Conservation (phyloP, 805 yeast species). For the Candida chauliodis region DNA sequence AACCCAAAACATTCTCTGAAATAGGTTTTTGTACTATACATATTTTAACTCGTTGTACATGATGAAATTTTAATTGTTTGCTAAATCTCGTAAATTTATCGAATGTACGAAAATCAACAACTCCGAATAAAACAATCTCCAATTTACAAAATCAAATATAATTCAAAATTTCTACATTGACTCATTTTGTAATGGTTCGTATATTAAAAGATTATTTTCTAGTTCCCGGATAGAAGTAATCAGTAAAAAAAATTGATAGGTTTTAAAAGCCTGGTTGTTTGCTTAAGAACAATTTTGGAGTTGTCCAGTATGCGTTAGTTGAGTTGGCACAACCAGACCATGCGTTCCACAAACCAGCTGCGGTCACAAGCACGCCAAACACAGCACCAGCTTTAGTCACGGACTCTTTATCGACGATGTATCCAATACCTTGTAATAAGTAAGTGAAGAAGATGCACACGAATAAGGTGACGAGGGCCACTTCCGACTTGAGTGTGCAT, state of each 20-base stretch:
- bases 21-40: too few species aligned
- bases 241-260: too few species aligned
- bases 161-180: too few species aligned
- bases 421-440: slow-evolving; percentile 41
- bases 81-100: too few species aligned
- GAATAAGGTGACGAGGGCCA: slow-evolving; percentile 50
- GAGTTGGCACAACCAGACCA: slow-evolving; percentile 57
- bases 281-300: slow-evolving; percentile 19
- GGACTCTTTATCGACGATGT: slow-evolving; percentile 41
- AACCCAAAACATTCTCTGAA: slow-evolving; percentile 15
- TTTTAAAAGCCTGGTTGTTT: background rate
- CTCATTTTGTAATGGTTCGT: slow-evolving; percentile 4
- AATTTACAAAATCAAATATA: too few species aligned
- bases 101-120: too few species aligned
- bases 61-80: too few species aligned
- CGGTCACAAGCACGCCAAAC: slow-evolving; percentile 52
- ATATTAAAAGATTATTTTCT: background rate
- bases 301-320: slow-evolving; percentile 55
- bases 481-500: slow-evolving; percentile 51
- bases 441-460: slow-evolving; percentile 53
- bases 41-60: background rate
- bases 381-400: slow-evolving; percentile 58
- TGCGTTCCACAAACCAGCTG: slow-evolving; percentile 61
- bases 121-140: too few species aligned
- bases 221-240: slow-evolving; percentile 1